These are phyloP conservation scores for Entomortierella chlamydospora DNA, from an alignment of 192 early-diverging fungal species.

Conservation along the genomic window DNA sequence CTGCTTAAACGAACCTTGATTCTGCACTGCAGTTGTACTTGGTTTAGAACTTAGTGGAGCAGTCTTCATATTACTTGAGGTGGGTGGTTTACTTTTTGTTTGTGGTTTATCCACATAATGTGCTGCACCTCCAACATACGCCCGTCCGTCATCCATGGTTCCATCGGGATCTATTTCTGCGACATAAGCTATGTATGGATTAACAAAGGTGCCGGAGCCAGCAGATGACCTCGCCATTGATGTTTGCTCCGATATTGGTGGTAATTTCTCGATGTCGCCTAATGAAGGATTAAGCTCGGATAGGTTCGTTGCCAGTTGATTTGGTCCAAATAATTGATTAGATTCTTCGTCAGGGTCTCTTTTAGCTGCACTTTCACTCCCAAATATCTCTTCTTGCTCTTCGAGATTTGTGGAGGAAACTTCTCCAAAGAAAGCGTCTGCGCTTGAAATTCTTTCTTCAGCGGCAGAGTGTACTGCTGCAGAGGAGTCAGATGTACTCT, in stretches of 20 bases:
- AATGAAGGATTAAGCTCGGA: neutral
- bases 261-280: neutral
- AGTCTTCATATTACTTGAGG: no score
- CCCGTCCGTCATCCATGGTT: constrained; percentile 30
- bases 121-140: constrained; percentile 25
- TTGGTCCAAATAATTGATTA: neutral
- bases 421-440: constrained; percentile 14
- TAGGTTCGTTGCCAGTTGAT: neutral
- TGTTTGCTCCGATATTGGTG: neutral
- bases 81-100: neutral
- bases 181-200: constrained; percentile 24
- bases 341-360: neutral
- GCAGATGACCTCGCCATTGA: neutral
- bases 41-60: neutral
- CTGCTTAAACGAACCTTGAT: no score
- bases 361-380: no score
- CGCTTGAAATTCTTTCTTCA: neutral
- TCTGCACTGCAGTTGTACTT: neutral
- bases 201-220: neutral
- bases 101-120: constrained; percentile 23
- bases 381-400: no score
- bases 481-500: neutral
- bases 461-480: neutral
- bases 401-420: neutral
- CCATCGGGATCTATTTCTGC: constrained; percentile 13